Evolutionary conservation across 1,284 basidiomycete genomes (phyloP).

Genomic region (Ceratobasidium theobromae): DNA sequence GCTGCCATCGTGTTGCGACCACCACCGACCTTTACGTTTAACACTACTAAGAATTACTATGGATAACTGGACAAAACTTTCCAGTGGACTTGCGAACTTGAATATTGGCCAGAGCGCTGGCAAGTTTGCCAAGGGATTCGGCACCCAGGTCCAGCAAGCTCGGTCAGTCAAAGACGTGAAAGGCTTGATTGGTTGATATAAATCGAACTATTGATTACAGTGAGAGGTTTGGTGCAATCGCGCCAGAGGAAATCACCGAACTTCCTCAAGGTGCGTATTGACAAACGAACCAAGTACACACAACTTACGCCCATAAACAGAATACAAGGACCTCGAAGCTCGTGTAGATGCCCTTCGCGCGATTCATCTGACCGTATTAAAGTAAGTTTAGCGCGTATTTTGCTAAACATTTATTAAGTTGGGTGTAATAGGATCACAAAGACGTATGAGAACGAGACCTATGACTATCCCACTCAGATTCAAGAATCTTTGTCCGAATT

Average conservation of each 20-base stretch:
- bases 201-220: conserved; percentile 39
- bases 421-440: conserved; percentile 85
- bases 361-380: conserved; percentile 79
- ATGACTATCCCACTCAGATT: conserved; percentile 70
- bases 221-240: conserved; percentile 86
- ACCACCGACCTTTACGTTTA: conserved; percentile 21
- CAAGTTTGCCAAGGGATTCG: conserved; percentile 80
- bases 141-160: conserved; percentile 85
- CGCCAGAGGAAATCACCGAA: conserved; percentile 93
- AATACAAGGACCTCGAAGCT: conserved; percentile 94
- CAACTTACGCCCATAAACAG: conserved; percentile 48
- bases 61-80: conserved; percentile 75
- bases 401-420: conserved; percentile 7
- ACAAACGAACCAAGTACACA: too few species aligned
- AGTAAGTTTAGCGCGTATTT: conserved; percentile 50
- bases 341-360: conserved; percentile 89
- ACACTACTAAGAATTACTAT: conserved; percentile 47
- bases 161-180: conserved; percentile 44
- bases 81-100: conserved; percentile 57
- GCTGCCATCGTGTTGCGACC: conserved; percentile 7
- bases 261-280: conserved; percentile 73
- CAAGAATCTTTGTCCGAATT: conserved; percentile 68
- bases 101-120: conserved; percentile 69
- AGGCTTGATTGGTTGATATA: conserved; percentile 1
- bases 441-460: conserved; percentile 82